A percentile compares a stretch with the other conserved stretches of the same genome.
These are phyloP conservation scores for Antrodiella citrinella DNA, from an alignment of 768 basidiomycete genomes.

Conservation along the genomic window DNA sequence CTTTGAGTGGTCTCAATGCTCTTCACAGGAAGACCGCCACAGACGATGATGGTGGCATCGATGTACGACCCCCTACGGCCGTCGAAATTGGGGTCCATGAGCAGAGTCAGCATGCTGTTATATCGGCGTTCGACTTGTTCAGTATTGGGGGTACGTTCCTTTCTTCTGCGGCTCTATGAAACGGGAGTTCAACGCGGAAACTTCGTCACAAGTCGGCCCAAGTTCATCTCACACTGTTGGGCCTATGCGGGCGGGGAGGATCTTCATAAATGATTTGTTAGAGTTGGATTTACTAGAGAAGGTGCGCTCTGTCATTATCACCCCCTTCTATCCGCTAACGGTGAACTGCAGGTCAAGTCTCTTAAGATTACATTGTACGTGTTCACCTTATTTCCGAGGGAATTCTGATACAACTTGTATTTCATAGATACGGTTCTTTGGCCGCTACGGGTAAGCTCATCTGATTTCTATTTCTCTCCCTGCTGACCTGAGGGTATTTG, in stretches of 20 bases:
- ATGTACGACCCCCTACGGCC: background rate
- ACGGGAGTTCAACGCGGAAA: too few relatives aligned
- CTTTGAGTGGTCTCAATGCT: background rate
- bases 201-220: conserved; percentile 51
- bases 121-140: conserved; percentile 90
- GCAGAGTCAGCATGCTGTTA: conserved; percentile 71
- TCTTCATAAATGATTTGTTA: conserved; percentile 72
- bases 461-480: too few relatives aligned
- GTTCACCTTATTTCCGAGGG: too few relatives aligned
- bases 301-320: conserved; percentile 26
- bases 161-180: background rate
- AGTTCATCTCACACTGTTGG: conserved; percentile 63
- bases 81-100: background rate
- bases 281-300: conserved; percentile 64
- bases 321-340: background rate
- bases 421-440: conserved; percentile 73
- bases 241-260: conserved; percentile 88
- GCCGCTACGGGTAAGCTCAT: conserved; percentile 72
- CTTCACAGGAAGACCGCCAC: background rate
- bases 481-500: background rate
- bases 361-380: conserved; percentile 81
- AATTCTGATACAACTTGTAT: too few relatives aligned
- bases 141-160: conserved; percentile 68
- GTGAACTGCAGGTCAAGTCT: conserved; percentile 47
- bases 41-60: background rate